phyloP scores from a whole-genome alignment of 345 rosid genomes.

The Angophora floribunda region DNA sequence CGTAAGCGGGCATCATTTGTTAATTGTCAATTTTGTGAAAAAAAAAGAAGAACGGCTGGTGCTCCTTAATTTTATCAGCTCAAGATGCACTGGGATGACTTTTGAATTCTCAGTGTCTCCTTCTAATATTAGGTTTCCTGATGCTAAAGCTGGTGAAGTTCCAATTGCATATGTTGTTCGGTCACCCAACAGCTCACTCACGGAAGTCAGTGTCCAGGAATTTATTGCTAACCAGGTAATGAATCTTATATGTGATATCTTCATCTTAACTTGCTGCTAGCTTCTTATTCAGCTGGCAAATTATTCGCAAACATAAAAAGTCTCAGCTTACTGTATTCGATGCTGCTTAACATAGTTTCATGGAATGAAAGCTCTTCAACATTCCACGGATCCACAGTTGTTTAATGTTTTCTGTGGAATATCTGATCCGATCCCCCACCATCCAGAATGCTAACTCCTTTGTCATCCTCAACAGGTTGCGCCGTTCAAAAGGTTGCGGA shows the following conservation, averaged over 20 bases:
- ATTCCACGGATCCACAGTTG: not conserved
- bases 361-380: not conserved
- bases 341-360: not conserved
- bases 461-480: slow-evolving; percentile 10
- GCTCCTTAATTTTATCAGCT: not conserved
- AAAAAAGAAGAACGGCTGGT: not conserved
- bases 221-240: slow-evolving; percentile 28
- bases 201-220: slow-evolving; percentile 16
- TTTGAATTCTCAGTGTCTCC: not conserved
- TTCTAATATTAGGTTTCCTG: slow-evolving; percentile 21
- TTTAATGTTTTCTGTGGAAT: not conserved
- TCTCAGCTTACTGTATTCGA: not conserved
- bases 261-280: not conserved
- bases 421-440: not conserved
- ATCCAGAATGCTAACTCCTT: not conserved
- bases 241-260: not conserved
- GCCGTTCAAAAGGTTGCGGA: slow-evolving; percentile 19
- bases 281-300: not conserved
- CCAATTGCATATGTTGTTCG: slow-evolving; percentile 40
- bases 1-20: slow-evolving; percentile 7
- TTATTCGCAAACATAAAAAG: not conserved
- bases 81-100: not conserved
- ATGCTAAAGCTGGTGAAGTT: slow-evolving; percentile 45
- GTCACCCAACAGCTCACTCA: slow-evolving; percentile 15
- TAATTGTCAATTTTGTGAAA: not conserved